Percentiles rank a stretch among this genome's conserved stretches.
Conservation (phyloP, 1,139 yeast genomes). For the Pichia norvegensis region DNA sequence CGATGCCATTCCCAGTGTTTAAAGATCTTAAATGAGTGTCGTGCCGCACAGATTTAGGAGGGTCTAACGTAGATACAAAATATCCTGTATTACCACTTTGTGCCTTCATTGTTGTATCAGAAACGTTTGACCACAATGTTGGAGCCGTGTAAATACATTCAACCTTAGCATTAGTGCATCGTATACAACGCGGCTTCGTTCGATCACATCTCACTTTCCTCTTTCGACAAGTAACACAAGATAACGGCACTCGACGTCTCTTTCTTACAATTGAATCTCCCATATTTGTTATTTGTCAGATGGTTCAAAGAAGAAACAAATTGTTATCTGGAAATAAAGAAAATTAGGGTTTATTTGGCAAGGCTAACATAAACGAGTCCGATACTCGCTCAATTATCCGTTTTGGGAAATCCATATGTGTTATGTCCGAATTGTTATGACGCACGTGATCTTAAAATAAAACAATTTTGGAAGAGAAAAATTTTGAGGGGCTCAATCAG, state of each 20-base stretch:
- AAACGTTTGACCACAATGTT: constrained; percentile 15
- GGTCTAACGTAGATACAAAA: constrained; percentile 5
- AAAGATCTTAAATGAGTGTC: too few relatives aligned
- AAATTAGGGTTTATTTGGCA: too few relatives aligned
- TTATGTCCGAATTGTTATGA: neutral
- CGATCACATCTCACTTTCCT: constrained; percentile 28
- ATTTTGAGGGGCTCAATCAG: too few relatives aligned
- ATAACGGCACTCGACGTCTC: constrained; percentile 26
- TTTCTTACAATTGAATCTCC: constrained; percentile 1
- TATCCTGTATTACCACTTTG: neutral
- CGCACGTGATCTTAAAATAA: too few relatives aligned
- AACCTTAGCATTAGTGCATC: constrained; percentile 18
- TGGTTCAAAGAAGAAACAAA: neutral
- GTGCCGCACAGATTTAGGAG: neutral
- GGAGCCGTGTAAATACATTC: constrained; percentile 26
- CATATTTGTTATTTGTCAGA: neutral
- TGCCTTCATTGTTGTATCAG: neutral
- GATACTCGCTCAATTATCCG: neutral
- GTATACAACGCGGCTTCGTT: constrained; percentile 21
- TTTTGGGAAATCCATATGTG: neutral
- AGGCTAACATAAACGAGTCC: too few relatives aligned
- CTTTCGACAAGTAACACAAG: constrained; percentile 25
- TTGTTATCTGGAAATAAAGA: too few relatives aligned
- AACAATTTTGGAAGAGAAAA: too few relatives aligned
- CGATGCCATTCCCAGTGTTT: neutral